Percentiles rank a stretch among this genome's conserved stretches.
These are phyloP conservation scores for Penicillium olsonii DNA, from an alignment of 2,329 filamentous ascomycete species.

Conservation along the genomic window DNA sequence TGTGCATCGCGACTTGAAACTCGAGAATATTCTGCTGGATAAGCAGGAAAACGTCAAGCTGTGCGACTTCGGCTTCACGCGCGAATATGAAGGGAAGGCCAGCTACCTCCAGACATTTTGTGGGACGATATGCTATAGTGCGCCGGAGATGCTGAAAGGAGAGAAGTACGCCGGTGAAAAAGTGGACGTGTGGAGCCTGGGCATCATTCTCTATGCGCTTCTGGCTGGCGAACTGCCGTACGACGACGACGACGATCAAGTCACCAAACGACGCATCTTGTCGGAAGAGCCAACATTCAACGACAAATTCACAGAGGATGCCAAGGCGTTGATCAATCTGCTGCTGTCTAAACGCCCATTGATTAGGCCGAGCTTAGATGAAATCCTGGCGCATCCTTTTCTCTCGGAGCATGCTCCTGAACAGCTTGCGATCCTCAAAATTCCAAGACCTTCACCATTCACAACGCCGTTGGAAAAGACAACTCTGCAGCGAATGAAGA, in stretches of 20 bases:
- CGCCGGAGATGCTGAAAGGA: constrained; percentile 96
- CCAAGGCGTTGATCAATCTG: constrained; percentile 71
- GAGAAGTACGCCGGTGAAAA: constrained; percentile 98
- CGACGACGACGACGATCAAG: constrained; percentile 90
- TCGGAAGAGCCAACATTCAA: constrained; percentile 83
- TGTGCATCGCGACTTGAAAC: constrained; percentile 93
- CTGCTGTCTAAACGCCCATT: constrained; percentile 91
- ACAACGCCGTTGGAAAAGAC: constrained; percentile 85
- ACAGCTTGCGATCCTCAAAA: constrained; percentile 84
- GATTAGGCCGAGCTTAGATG: constrained; percentile 75
- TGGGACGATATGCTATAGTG: constrained; percentile 95
- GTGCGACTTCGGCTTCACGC: constrained; percentile 96
- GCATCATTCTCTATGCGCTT: constrained; percentile 84
- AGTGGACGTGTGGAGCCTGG: constrained; percentile 97
- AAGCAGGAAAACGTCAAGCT: constrained; percentile 97
- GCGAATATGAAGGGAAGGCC: constrained; percentile 92
- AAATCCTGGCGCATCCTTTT: constrained; percentile 86
- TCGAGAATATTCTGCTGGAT: constrained; percentile 95
- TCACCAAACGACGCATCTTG: constrained; percentile 82
- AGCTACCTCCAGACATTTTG: constrained; percentile 98
- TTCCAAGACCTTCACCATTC: constrained; percentile 79
- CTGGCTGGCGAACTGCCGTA: constrained; percentile 84
- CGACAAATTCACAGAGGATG: constrained; percentile 74
- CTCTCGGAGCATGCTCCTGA: constrained; percentile 81
- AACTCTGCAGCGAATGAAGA: constrained; percentile 87